Conservation (phyloP, 768 basidiomycete genomes). For the Gyrodon lividus region DNA sequence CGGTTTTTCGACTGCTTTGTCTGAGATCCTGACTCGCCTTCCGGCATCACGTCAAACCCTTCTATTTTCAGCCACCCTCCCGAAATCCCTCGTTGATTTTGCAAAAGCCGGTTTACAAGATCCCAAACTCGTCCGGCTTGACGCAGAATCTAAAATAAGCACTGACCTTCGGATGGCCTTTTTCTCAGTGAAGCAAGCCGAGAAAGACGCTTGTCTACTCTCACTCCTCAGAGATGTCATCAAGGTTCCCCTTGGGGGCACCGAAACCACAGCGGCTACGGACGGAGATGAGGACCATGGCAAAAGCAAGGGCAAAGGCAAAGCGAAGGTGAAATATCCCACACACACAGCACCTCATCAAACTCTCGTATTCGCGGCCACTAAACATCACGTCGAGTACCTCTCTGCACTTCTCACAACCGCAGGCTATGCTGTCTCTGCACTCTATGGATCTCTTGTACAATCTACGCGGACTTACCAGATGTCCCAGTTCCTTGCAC, state of each 20-base stretch:
- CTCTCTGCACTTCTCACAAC: slow-evolving; percentile 72
- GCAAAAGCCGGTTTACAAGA: slow-evolving; percentile 95
- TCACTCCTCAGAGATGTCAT: slow-evolving; percentile 85
- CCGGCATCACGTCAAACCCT: slow-evolving; percentile 87
- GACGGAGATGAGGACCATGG: slow-evolving; percentile 22
- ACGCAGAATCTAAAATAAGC: slow-evolving; percentile 95
- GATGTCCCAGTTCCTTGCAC: slow-evolving; percentile 86
- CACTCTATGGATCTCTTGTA: slow-evolving; percentile 95
- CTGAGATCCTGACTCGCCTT: slow-evolving; percentile 88
- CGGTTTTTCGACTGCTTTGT: slow-evolving; percentile 91
- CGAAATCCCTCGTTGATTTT: slow-evolving; percentile 94
- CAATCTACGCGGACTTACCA: slow-evolving; percentile 86
- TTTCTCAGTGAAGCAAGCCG: slow-evolving; percentile 86
- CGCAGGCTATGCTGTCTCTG: slow-evolving; percentile 86
- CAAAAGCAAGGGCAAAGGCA: slow-evolving; percentile 49
- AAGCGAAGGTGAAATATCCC: slow-evolving; percentile 44
- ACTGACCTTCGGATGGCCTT: slow-evolving; percentile 92
- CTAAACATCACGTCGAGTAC: slow-evolving; percentile 99
- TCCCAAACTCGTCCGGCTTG: slow-evolving; percentile 94
- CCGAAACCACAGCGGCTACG: slow-evolving; percentile 22
- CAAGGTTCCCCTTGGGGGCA: slow-evolving; percentile 62
- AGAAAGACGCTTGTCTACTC: slow-evolving; percentile 92
- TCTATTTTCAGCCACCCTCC: slow-evolving; percentile 94
- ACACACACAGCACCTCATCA: slow-evolving; percentile 77
- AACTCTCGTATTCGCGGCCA: slow-evolving; percentile 92